Conservation (phyloP, 148 eudicot species). For the Arbutus unedo region DNA sequence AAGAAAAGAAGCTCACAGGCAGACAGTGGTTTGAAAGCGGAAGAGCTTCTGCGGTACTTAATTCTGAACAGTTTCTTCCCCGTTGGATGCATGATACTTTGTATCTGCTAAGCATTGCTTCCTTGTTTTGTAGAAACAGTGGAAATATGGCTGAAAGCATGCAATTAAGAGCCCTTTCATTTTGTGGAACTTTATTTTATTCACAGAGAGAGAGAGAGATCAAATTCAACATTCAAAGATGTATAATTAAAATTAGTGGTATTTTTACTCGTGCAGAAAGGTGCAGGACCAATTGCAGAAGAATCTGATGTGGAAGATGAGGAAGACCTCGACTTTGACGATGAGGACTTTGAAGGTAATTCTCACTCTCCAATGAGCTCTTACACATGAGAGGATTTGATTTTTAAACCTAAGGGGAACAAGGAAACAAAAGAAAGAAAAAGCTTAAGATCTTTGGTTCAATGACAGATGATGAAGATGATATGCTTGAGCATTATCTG, state of each 20-base stretch:
- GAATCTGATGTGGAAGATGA: constrained; percentile 71
- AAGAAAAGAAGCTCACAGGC: constrained; percentile 86
- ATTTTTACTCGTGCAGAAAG: constrained; percentile 29
- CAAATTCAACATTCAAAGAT: neutral
- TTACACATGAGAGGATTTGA: constrained; percentile 43
- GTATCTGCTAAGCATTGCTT: neutral
- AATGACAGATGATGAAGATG: constrained; percentile 82
- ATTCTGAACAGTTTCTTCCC: constrained; percentile 9
- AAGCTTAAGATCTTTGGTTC: constrained; percentile 15
- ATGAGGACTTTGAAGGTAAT: constrained; percentile 83
- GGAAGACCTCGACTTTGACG: constrained; percentile 80
- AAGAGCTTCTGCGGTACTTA: constrained; percentile 69
- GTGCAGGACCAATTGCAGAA: constrained; percentile 31
- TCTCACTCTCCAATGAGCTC: neutral
- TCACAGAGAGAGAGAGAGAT: neutral
- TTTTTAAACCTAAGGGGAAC: constrained; percentile 8
- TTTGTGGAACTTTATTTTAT: neutral
- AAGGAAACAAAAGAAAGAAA: neutral
- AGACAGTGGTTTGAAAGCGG: constrained; percentile 98
- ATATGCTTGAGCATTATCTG: constrained; percentile 90
- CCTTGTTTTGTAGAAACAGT: neutral
- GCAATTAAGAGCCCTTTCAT: constrained; percentile 6
- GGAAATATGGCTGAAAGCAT: neutral
- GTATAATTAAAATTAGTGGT: neutral
- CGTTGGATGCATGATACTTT: neutral